Conservation (phyloP, 2,329 filamentous ascomycete genomes). For the Leptodontidium sp. region DNA sequence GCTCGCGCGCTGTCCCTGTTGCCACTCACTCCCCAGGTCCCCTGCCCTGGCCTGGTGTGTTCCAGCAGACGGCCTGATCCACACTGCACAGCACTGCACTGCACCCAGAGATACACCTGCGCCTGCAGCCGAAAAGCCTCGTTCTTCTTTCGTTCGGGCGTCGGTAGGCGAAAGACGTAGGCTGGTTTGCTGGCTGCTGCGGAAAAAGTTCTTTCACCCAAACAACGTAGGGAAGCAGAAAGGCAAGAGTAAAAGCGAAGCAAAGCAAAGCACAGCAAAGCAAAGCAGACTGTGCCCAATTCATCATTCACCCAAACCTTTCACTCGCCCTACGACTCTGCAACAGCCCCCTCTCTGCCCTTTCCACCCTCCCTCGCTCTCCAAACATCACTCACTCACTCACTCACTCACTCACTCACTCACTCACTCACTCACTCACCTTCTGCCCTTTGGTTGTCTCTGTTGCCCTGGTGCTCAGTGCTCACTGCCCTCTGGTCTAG, state of each 20-base stretch:
- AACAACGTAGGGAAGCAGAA: background rate
- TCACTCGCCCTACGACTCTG: too few relatives aligned
- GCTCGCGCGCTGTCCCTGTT: background rate
- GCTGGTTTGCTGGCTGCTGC: constrained; percentile 13
- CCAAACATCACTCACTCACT: background rate
- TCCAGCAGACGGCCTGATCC: constrained; percentile 7
- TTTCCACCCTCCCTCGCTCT: background rate
- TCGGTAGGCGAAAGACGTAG: background rate
- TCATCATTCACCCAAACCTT: background rate
- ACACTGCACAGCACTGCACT: constrained; percentile 4
- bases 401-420: background rate
- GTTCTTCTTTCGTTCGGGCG: constrained; percentile 6
- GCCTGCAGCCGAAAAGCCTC: constrained; percentile 13
- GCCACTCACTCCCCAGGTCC: too few relatives aligned
- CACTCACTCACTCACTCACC: background rate
- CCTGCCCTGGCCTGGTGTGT: background rate
- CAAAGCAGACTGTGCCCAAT: constrained; percentile 9
- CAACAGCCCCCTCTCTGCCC: too few relatives aligned
- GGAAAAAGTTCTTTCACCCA: background rate
- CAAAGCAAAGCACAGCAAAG: constrained; percentile 1
- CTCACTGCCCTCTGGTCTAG: background rate
- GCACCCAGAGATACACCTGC: background rate
- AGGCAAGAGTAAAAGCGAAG: too few relatives aligned
- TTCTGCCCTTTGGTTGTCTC: constrained; percentile 5
- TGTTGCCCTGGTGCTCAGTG: constrained; percentile 2